Evolutionary conservation across 306 rosid genomes (phyloP), one percentile per base, ranked within the genome.

Genomic region (Fagus crenata): DNA sequence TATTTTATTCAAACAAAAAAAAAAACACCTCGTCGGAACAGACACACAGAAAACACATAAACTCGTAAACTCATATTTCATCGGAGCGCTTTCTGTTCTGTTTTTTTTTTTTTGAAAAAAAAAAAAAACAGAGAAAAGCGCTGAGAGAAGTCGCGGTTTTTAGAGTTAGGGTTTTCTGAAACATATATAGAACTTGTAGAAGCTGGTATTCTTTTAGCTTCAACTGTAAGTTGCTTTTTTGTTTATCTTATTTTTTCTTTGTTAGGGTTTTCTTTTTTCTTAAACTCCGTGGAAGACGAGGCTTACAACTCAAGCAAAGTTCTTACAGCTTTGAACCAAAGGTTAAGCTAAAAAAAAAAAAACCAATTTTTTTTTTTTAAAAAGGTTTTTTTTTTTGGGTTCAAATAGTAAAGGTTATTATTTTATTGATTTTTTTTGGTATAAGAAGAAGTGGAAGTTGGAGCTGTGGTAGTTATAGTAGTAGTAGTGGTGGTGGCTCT

Each of bases 271-370:
- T 77, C 75, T 79, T 79, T 70, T 78, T 75, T 53, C 72, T 60
- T 85, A 80, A 84, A 80, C 84, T 88, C 56, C 82, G 77, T 77
- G 54, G 77, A 75, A 81, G 87, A 36, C 77, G 78, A 82, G 74
- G 86, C 91, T 93, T 93, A 86, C 53, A 73, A 59, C 85, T 69
- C 81, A 93, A 89, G 92, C 89, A 86, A 85, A 75, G 85, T 53
- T 84, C 54, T 78, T 75, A 22, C 63, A 39, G 73, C 79, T 72
- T 78, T 81, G 78, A 75, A 75, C 74, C 78, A 36, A 60, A 74
- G 73, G 40, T 72, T 78, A 3, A 55, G 35, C 14, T n/a, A 8
- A 28, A 58, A 69, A 1, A 15, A n/a, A 22, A 46, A 46, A 53
- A 40, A 6, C 28, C 28, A 22, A 22, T 22, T 22, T 22, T n/a